Percentiles rank a stretch among this genome's conserved stretches.
Conservation (phyloP, 805 yeast species). For the Suhomyces vadensis region DNA sequence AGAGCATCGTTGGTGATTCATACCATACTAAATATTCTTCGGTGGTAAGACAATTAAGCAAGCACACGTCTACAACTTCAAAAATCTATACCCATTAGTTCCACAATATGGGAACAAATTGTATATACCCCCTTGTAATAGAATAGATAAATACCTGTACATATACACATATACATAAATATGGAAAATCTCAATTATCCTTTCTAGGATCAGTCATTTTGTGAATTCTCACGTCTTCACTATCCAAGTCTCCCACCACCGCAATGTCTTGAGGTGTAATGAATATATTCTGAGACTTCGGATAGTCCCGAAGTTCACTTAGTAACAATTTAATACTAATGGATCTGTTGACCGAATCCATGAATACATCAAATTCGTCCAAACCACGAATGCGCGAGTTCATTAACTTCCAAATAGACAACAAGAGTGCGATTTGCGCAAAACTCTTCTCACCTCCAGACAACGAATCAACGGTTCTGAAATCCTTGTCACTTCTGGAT, state of each 20-base stretch:
- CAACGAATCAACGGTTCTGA: constrained; percentile 74
- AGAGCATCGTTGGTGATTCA: not conserved
- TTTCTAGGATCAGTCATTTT: constrained; percentile 48
- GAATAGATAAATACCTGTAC: not conserved
- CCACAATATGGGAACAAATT: too few species aligned
- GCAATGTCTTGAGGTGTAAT: constrained; percentile 94
- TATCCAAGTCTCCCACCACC: constrained; percentile 58
- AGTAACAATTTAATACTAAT: constrained; percentile 75
- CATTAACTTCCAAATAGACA: constrained; percentile 94
- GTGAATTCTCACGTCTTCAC: constrained; percentile 60
- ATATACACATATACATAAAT: not conserved
- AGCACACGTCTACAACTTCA: not conserved
- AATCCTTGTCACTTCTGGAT: constrained; percentile 56
- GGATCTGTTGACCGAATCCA: constrained; percentile 90
- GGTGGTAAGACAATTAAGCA: not conserved
- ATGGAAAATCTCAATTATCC: constrained; percentile 5
- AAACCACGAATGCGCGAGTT: constrained; percentile 82
- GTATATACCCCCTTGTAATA: not conserved
- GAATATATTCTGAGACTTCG: constrained; percentile 81
- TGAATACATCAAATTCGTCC: constrained; percentile 96
- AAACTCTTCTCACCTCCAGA: constrained; percentile 98
- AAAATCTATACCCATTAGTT: not conserved
- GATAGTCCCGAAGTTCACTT: constrained; percentile 60
- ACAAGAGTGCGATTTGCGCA: constrained; percentile 81
- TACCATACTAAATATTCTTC: not conserved